Evolutionary conservation across 768 basidiomycete genomes (phyloP).

Genomic region (Termitomyces sp.): DNA sequence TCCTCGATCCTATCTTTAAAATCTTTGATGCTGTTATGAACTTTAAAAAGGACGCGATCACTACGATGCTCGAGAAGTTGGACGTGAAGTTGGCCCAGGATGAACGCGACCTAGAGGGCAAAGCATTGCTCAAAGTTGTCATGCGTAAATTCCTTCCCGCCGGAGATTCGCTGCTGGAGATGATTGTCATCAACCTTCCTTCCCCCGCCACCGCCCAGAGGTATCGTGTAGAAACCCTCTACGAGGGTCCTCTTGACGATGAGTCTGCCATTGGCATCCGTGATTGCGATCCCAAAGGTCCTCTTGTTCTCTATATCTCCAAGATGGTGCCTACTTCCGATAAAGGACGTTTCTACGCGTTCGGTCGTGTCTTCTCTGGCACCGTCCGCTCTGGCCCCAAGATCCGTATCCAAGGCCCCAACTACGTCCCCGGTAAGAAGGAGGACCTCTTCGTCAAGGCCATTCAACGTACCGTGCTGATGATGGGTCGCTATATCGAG

Average conservation of each 20-base stretch:
- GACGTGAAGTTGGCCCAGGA: constrained; percentile 85
- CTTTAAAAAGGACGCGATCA: constrained; percentile 91
- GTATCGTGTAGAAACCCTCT: constrained; percentile 99
- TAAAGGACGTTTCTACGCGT: constrained; percentile 99
- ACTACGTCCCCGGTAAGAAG: constrained; percentile 98
- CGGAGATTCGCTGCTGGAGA: constrained; percentile 97
- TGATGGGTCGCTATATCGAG: constrained; percentile 99
- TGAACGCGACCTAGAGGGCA: constrained; percentile 93
- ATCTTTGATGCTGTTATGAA: constrained; percentile 99
- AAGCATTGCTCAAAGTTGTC: constrained; percentile 92
- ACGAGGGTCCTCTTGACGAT: constrained; percentile 99
- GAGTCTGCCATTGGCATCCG: constrained; percentile 98
- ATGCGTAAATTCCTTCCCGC: constrained; percentile 99
- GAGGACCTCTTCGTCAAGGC: constrained; percentile 97
- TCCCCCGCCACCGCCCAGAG: constrained; percentile 96
- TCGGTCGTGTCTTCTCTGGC: constrained; percentile 99
- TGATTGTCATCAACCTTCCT: constrained; percentile 99
- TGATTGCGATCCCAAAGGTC: constrained; percentile 95
- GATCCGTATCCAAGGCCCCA: constrained; percentile 98
- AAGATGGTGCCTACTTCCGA: constrained; percentile 99
- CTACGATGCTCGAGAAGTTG: constrained; percentile 90
- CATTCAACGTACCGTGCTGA: constrained; percentile 96
- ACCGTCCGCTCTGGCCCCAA: constrained; percentile 97
- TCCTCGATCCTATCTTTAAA: constrained; percentile 98
- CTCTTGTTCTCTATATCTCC: constrained; percentile 96